Base-by-base conservation (phyloP, 192 early-diverging fungal genomes). In the Backusella tarrabulga region DNA sequence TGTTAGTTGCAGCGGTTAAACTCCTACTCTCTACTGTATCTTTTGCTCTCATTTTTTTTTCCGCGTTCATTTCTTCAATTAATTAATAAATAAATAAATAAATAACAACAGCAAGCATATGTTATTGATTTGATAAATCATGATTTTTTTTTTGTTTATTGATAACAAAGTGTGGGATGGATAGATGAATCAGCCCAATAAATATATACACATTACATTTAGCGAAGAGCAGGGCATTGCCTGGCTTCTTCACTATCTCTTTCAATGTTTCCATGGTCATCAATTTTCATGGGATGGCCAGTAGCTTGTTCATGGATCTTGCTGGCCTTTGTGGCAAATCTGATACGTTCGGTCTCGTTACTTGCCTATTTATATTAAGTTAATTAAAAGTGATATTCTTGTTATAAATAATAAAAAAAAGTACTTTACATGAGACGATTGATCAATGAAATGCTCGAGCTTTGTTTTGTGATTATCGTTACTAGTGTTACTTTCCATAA, bases 1-100 rank as follows among this genome's bases (percentile, higher is more conserved):
- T 81, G 84, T 95, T 73, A 96, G 92, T 88, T 98, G 97, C 88
- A 90, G 88, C 29, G 93, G 91, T 44, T 94, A 90, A 91, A 76
- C 0, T 11, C 9, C 38, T 38, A 6, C 7, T 32, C 38, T 38
- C 38, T 38, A 19, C 19, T 68, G 26, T 68, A 68, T 68, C 17
- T 70, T 15, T 14, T 38, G 11, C 34, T 21, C 68, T 32, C 70
- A n/a, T 23, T 38, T n/a, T 72, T 15, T 34, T 34, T 2, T 42
- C 15, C 21, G 19, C 70, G 9, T 7, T 29, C 41, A 72, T 32
- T 36, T 35, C 34, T 72, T 44, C 26, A 29, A 46, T 50, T 34
- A 50, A 72, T 17, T 14, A 63, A 63, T 63, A 23, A 56, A 56
- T 56, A 54, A 63, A 63, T 63, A 23, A 56, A 56, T 56, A 54